Evolutionary conservation across 1,284 basidiomycete genomes (phyloP).

Genomic region (Afroboletus lepidellus): DNA sequence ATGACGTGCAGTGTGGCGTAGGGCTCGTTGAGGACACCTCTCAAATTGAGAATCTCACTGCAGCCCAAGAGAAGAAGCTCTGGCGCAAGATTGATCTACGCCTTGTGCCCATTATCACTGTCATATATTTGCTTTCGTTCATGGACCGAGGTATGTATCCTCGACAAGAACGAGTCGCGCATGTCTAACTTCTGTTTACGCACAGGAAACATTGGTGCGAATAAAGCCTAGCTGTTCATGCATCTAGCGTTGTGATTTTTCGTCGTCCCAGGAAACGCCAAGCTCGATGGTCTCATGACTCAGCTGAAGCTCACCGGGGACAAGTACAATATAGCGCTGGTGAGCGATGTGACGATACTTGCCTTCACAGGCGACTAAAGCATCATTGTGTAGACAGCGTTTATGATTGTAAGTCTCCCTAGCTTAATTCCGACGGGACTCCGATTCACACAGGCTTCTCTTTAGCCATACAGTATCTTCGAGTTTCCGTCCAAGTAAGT

Average conservation of each 20-base stretch:
- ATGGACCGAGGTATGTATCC: slow-evolving; percentile 4
- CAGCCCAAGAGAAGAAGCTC: neutral
- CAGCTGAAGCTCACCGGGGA: slow-evolving; percentile 4
- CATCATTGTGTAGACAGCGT: neutral
- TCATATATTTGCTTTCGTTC: slow-evolving; percentile 7
- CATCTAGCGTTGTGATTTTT: neutral
- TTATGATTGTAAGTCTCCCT: slow-evolving; percentile 1
- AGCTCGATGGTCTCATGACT: slow-evolving; percentile 5
- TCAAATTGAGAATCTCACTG: neutral
- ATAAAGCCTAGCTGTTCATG: neutral
- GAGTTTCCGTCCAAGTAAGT: slow-evolving; percentile 5
- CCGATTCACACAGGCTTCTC: neutral
- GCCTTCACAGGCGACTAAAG: neutral
- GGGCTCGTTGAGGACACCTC: neutral
- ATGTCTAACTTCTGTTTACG: neutral
- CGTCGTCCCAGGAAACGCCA: slow-evolving; percentile 3
- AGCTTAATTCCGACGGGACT: neutral
- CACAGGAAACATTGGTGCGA: slow-evolving; percentile 7
- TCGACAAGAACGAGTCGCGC: neutral
- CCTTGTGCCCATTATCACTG: slow-evolving; percentile 3
- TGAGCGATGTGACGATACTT: neutral
- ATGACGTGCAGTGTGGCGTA: neutral
- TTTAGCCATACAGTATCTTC: slow-evolving; percentile 1
- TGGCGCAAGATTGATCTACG: slow-evolving; percentile 7
- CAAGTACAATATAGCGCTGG: slow-evolving; percentile 5